Percentiles rank a stretch among this genome's conserved stretches.
Evolutionary conservation across 495 filamentous ascomycete genomes (phyloP).

Genomic region (Penicillium lagena): DNA sequence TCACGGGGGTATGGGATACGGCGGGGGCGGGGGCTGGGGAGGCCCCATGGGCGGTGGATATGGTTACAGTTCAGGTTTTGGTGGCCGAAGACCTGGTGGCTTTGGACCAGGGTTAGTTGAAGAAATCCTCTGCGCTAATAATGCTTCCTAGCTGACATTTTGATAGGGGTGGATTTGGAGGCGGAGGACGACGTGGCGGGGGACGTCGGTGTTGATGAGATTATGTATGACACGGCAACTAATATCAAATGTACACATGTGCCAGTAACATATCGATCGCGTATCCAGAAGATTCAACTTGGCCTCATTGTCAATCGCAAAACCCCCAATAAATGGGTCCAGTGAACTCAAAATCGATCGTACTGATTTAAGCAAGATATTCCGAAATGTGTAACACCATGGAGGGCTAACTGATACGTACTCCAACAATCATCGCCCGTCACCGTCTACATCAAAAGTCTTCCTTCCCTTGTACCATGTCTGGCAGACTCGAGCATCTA

Average conservation of each 20-base stretch:
- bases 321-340: background rate
- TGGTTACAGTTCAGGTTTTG: too few relatives aligned
- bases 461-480: slow-evolving; percentile 49
- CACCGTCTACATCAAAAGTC: slow-evolving; percentile 24
- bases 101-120: too few relatives aligned
- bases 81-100: too few relatives aligned
- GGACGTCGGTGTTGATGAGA: too few relatives aligned
- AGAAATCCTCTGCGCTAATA: too few relatives aligned
- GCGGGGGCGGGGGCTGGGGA: slow-evolving; percentile 2
- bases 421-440: background rate
- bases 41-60: background rate
- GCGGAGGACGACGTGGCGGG: too few relatives aligned
- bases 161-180: too few relatives aligned
- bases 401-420: too few relatives aligned
- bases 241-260: background rate
- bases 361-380: background rate
- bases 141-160: too few relatives aligned
- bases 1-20: background rate
- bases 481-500: slow-evolving; percentile 43
- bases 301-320: background rate
- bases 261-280: background rate
- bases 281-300: background rate
- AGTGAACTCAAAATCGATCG: slow-evolving; percentile 3
- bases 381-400: too few relatives aligned
- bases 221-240: too few relatives aligned